Evolutionary conservation across 2,329 filamentous ascomycete genomes (phyloP), one percentile per base, ranked within the genome.

Genomic region (Zasmidium cellare): DNA sequence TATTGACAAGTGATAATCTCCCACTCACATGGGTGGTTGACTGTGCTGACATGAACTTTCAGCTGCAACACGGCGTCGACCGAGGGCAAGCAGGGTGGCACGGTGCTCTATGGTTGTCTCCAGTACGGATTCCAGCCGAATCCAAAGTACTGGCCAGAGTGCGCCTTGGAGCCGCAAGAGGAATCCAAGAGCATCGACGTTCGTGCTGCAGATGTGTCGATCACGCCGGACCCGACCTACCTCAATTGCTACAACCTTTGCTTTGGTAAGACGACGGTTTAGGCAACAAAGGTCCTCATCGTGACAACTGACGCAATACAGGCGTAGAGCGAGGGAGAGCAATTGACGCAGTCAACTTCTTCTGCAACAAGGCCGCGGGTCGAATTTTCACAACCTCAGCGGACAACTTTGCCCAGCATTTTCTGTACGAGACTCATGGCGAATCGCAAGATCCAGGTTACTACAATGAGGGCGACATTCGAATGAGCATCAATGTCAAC

Each of bases 281-380:
- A 28, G 25, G 11, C 11, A 28, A 6, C 6, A 5, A 28, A 6
- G 25, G 5, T 28, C 6, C 6, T 28, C n/a, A n/a, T 28, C 35
- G 5, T 3, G 35, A 14, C 16, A 3, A n/a, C 35, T 41, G n/a
- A 41, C 35, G 16, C 11, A 18, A 14, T 41, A 14, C 7, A 41
- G 56, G 59, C 3, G 46, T 62, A 18, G 35, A 41, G 14, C 50
- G 56, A 12, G 19, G 9, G 9, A 7, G 23, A 19, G 20, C 41
- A 5, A 35, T 46, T 41, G 23, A 25, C 24, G 56, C 35, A 3
- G 46, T 59, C 23, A 48, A 59, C 22, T 57, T 46, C 49, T 59
- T 55, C 54, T 62, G 59, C 48, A 35, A 52, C 24, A 18, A 48
- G 11, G 45, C 57, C 28, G 24, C 31, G 25, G n/a, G 23, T 3